These are phyloP conservation scores for Vitis hybrid DNA, from an alignment of 177 flowering plant species.

Conservation along the genomic window DNA sequence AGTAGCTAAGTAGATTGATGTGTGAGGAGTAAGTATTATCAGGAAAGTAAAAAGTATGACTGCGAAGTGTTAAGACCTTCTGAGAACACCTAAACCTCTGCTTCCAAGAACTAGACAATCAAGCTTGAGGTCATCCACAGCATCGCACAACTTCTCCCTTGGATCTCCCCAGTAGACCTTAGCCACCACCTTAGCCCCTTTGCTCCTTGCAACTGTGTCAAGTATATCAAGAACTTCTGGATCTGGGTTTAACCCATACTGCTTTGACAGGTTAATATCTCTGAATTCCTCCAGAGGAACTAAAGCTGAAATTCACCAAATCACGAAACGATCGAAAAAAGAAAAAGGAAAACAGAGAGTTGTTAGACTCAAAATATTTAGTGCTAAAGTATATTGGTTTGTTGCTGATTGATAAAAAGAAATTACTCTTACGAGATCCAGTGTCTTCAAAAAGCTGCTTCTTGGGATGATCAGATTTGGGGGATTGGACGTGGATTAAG, in stretches of 20 bases:
- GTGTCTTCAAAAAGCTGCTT: conserved; percentile 60
- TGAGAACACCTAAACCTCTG: conserved; percentile 60
- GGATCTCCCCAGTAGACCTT: conserved; percentile 87
- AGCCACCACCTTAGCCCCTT: conserved; percentile 44
- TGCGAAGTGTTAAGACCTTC: conserved; percentile 36
- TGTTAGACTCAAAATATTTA: neutral
- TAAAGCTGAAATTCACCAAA: conserved; percentile 46
- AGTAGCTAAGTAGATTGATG: too few relatives aligned
- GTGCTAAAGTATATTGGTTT: too few relatives aligned
- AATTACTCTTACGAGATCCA: conserved; percentile 52
- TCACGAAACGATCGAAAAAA: neutral
- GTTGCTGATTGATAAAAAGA: neutral
- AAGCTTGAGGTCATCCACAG: conserved; percentile 63
- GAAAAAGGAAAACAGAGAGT: neutral
- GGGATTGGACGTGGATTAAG: conserved; percentile 53
- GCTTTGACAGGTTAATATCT: conserved; percentile 40
- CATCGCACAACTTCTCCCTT: conserved; percentile 65
- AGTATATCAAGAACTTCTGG: conserved; percentile 59
- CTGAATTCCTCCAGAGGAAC: conserved; percentile 62
- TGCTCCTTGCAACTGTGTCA: conserved; percentile 40
- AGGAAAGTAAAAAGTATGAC: neutral
- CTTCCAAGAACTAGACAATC: conserved; percentile 65
- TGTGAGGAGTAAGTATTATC: neutral
- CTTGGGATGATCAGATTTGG: conserved; percentile 39
- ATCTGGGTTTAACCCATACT: conserved; percentile 58